Evolutionary conservation across 2,329 filamentous ascomycete species (phyloP), one percentile per base, ranked within the genome.

Genomic region (Cladophialophora carrionii): DNA sequence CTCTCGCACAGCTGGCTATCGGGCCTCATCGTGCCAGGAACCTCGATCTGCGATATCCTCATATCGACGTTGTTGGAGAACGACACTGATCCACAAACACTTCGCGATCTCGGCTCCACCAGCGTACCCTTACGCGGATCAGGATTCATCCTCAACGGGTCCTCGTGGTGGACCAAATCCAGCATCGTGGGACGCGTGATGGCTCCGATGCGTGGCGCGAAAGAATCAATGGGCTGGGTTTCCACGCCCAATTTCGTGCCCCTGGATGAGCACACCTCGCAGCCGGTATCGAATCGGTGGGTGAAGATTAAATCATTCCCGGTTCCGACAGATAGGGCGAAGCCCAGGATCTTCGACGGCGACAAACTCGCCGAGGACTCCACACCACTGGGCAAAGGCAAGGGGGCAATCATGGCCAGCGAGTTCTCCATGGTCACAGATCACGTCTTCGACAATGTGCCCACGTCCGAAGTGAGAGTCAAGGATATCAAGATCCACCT

Each of bases 221-320:
- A 75, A 41, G 82, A 83, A 58, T 84, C 81, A 63, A 84, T 85
- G 82, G 84, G 83, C 6, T 87, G 84, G 84, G 76, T 85, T 4
- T 78, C 77, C 8, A 76, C 80, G 22, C 64, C 75, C 8, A 61
- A 65, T 17, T 73, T 77, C 31, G 68, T 81, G 2, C 81, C 83
- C 2, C 72, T 74, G 9, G 74, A 77, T 43, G 67, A 72, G 24
- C 62, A 66, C 51, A 74, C 73, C 1, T 61, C 65, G 12, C 65
- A 73, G 10, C 58, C 66, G 0, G 68, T 78, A 12, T 63, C 72
- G 6, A 77, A 82, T 57, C 80, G 81, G 4, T 86, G 84, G 84
- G 75, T 84, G 54, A 78, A 83, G 37, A 73, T 84, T 8, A 74
- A 76, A 22, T 77, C 78, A 41, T 75, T 77, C 37, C 72, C 76